These are phyloP conservation scores for Codiaeum variegatum DNA, from an alignment of 441 rosid species.

Conservation along the genomic window DNA sequence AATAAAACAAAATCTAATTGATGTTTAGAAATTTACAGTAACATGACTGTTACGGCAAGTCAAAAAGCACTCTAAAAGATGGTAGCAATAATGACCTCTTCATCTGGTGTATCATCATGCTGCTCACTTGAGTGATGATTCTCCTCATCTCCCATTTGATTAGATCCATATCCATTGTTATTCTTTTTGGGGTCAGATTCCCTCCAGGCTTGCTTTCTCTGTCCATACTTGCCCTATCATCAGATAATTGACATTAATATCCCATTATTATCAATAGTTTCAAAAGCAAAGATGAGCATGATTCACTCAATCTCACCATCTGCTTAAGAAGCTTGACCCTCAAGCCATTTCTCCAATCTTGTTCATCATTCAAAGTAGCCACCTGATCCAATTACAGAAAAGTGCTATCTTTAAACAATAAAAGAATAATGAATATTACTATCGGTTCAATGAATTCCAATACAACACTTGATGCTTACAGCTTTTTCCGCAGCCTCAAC, in stretches of 20 bases:
- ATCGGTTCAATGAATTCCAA: background rate
- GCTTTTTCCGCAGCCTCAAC: conserved; percentile 89
- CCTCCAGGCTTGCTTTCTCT: conserved; percentile 58
- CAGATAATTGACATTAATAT: conserved; percentile 18
- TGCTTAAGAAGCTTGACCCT: conserved; percentile 71
- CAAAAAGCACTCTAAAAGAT: background rate
- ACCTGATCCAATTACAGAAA: conserved; percentile 47
- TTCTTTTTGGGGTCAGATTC: conserved; percentile 55
- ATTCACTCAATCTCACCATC: conserved; percentile 53
- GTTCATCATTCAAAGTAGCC: conserved; percentile 64
- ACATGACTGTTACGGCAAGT: background rate
- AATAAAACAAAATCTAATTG: too few relatives aligned
- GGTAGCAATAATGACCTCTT: conserved; percentile 45
- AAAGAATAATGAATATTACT: conserved; percentile 14
- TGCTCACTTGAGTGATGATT: conserved; percentile 45
- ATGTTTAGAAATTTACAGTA: too few relatives aligned
- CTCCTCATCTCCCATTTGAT: conserved; percentile 48
- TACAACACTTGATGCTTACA: conserved; percentile 42
- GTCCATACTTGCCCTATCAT: conserved; percentile 51
- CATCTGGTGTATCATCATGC: conserved; percentile 52
- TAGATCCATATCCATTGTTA: conserved; percentile 33
- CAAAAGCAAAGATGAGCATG: background rate
- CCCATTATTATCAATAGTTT: background rate
- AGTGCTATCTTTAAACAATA: background rate
- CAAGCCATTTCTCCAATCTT: conserved; percentile 94